A percentile compares a stretch with the other conserved stretches of the same genome.
Evolutionary conservation across 2,329 filamentous ascomycete species (phyloP).

Genomic region (Alternaria dauci): DNA sequence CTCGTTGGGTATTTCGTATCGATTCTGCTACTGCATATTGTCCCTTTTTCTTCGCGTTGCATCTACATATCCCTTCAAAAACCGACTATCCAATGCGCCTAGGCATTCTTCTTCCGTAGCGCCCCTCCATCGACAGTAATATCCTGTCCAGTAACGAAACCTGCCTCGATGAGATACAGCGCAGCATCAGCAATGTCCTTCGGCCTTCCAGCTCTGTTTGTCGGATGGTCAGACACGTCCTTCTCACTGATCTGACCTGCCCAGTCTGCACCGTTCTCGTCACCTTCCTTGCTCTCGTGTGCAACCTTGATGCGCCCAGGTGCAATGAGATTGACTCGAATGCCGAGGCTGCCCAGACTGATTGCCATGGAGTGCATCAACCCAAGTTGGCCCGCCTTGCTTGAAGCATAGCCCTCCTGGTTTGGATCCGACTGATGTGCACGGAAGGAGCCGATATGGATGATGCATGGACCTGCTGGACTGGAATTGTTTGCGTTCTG

Average conservation of each 20-base stretch:
- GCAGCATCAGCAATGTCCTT: conserved; percentile 57
- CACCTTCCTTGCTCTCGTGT: conserved; percentile 58
- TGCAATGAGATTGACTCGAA: conserved; percentile 60
- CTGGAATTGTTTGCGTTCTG: conserved; percentile 29
- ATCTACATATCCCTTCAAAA: not conserved
- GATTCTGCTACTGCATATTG: not conserved
- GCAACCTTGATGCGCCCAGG: conserved; percentile 58
- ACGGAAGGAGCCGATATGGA: conserved; percentile 58
- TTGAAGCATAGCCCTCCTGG: conserved; percentile 61
- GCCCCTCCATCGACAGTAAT: conserved; percentile 51
- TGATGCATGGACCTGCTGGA: conserved; percentile 55
- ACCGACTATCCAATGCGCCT: not conserved
- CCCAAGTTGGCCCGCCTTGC: conserved; percentile 62
- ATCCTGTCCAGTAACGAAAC: conserved; percentile 51
- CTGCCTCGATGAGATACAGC: conserved; percentile 53
- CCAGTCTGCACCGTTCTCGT: conserved; percentile 54
- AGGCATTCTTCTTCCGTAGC: conserved; percentile 44
- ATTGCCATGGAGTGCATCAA: conserved; percentile 62
- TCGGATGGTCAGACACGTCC: conserved; percentile 55
- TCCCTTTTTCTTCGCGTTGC: not conserved
- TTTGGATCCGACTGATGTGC: conserved; percentile 58
- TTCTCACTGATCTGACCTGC: conserved; percentile 49
- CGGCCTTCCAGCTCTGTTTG: conserved; percentile 56
- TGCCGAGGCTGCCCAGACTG: conserved; percentile 54
- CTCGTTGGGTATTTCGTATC: not conserved